phyloP scores from a whole-genome alignment of 1,284 basidiomycete species.

The Mycena citricolor region DNA sequence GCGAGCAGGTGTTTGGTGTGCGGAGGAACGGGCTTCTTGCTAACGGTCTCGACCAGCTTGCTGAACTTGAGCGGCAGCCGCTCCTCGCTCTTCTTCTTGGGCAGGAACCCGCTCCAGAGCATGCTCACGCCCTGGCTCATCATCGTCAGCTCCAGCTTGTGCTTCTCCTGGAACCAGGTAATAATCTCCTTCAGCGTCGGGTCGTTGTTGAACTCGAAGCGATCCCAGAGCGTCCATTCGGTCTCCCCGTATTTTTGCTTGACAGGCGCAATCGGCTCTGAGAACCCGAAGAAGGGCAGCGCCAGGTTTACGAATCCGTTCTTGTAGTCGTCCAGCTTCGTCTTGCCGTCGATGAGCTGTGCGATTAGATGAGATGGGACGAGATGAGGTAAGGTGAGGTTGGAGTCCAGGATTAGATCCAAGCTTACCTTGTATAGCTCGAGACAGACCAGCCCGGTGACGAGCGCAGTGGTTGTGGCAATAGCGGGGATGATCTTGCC shows the following conservation, averaged over 20 bases:
- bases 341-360: constrained; percentile 94
- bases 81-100: constrained; percentile 92
- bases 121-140: constrained; percentile 96
- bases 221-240: constrained; percentile 99
- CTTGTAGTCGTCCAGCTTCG: constrained; percentile 92
- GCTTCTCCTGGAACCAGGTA: constrained; percentile 80
- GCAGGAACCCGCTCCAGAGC: constrained; percentile 94
- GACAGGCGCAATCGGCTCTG: constrained; percentile 92
- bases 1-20: constrained; percentile 84
- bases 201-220: constrained; percentile 91
- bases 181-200: constrained; percentile 88
- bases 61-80: constrained; percentile 88
- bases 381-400: constrained; percentile 5
- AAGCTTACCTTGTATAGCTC: constrained; percentile 89
- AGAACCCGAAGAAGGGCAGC: constrained; percentile 98
- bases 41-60: constrained; percentile 89
- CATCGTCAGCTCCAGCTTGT: constrained; percentile 92
- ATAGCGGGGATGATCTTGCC: constrained; percentile 99
- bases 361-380: not conserved
- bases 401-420: too few species aligned
- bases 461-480: constrained; percentile 95
- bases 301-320: constrained; percentile 99
- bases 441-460: constrained; percentile 93
- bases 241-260: constrained; percentile 86
- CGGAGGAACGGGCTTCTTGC: constrained; percentile 86